phyloP scores from a whole-genome alignment of 306 rosid species.

The Malus sieversii region DNA sequence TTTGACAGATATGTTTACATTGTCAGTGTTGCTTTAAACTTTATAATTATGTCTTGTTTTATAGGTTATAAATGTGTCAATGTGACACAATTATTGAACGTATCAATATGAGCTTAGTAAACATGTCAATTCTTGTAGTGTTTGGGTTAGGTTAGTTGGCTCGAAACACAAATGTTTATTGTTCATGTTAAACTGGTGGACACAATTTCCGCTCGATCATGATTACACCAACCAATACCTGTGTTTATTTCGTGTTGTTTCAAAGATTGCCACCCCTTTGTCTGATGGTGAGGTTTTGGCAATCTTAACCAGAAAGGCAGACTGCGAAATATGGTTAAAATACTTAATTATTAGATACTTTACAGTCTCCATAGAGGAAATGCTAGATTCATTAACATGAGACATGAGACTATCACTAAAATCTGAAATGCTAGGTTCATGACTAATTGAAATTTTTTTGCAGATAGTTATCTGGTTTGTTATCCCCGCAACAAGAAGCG shows the following conservation, averaged over 20 bases:
- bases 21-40: neutral
- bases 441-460: constrained; percentile 28
- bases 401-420: too few relatives aligned
- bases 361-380: neutral
- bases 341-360: neutral
- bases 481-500: constrained; percentile 75
- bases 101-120: neutral
- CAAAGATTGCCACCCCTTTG: neutral
- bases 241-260: neutral
- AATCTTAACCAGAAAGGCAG: neutral
- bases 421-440: neutral
- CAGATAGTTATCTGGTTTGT: constrained; percentile 95
- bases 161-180: neutral
- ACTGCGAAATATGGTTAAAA: neutral
- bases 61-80: neutral
- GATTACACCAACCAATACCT: neutral
- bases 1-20: neutral
- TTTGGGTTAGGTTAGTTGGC: neutral
- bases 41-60: neutral
- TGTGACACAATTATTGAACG: neutral
- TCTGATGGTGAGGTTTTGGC: neutral
- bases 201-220: neutral
- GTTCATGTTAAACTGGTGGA: neutral
- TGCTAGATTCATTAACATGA: neutral
- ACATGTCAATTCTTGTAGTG: neutral